Evolutionary conservation across 441 rosid species (phyloP).

Genomic region (Raphanus hybrid): DNA sequence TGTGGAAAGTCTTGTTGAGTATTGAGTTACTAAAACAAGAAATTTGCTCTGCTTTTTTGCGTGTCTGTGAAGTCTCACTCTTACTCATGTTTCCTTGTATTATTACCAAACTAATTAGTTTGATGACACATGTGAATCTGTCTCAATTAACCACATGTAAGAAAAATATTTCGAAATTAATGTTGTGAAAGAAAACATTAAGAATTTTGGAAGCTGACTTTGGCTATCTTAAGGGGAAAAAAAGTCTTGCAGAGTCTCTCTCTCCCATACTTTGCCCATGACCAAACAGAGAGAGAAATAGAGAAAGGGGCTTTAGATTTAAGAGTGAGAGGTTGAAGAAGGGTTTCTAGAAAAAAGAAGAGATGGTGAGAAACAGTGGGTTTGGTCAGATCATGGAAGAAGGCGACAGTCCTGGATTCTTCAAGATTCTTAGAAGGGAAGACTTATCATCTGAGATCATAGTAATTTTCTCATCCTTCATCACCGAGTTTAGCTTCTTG

Average conservation of each 20-base stretch:
- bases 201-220: constrained; percentile 10
- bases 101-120: constrained; percentile 21
- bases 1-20: constrained; percentile 2
- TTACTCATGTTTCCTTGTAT: constrained; percentile 18
- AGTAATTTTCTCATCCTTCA: constrained; percentile 8
- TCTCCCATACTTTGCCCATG: constrained; percentile 6
- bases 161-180: constrained; percentile 5
- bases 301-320: neutral
- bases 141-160: constrained; percentile 10
- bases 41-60: constrained; percentile 36
- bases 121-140: constrained; percentile 14
- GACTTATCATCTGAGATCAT: constrained; percentile 19
- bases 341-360: neutral
- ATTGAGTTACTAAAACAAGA: constrained; percentile 31
- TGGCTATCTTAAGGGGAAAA: neutral
- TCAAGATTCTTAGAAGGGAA: constrained; percentile 31
- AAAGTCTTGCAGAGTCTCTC: neutral
- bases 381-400: constrained; percentile 36
- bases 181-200: neutral
- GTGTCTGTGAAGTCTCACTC: constrained; percentile 31
- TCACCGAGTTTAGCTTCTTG: constrained; percentile 3
- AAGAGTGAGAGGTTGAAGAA: constrained; percentile 11
- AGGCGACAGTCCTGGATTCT: constrained; percentile 16
- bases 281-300: neutral
- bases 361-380: constrained; percentile 16